Base-by-base conservation (phyloP, 2,329 filamentous ascomycete species). In the Penicillium verrucosum region DNA sequence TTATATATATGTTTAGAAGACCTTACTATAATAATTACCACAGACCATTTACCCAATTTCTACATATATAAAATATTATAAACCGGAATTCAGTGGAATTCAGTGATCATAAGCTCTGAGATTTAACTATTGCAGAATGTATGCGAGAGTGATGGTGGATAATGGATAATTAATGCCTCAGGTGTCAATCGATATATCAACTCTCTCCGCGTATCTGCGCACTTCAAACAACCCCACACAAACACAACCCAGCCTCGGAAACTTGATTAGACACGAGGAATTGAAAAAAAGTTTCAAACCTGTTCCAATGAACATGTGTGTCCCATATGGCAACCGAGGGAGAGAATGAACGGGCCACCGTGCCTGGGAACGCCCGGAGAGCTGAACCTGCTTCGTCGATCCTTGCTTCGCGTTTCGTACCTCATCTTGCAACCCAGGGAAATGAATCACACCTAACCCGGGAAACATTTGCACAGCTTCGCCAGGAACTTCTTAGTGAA, bases 361-460 rank as follows among this genome's bases (percentile, higher is more conserved):
- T 50, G 52, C 56, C 62, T 55, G 61, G 48, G 46, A 63, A 68
- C 56, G 62, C 58, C 44, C 60, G 59, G 57, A 65, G 59, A 61
- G 57, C 57, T 41, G 73, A 74, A 57, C 69, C 73, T 27, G 65
- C 71, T 32, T 89, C 91, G 12, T 96, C 92, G 16, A 95, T 92
- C 10, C 82, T 96, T 67, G 91, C 92, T 51, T 90, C 90, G 12
- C 90, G 95, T 73, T 86, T 97, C 56, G 90, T 94, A 61, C 87
- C 90, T 70, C 90, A 90, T 70, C 86, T 92, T 60, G 85, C 88
- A 42, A 83, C 88, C 23, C 83, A 84, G 48, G 81, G 82, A 50
- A 82, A 81, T 60, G 84, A 82, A 43, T 82, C 83, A 51, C 82
- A 83, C 66, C 82, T 88, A 65, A 86, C 88, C 65, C 87, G 85